These are phyloP conservation scores for Panellus pusillus DNA, from an alignment of 768 basidiomycete genomes.

Conservation along the genomic window DNA sequence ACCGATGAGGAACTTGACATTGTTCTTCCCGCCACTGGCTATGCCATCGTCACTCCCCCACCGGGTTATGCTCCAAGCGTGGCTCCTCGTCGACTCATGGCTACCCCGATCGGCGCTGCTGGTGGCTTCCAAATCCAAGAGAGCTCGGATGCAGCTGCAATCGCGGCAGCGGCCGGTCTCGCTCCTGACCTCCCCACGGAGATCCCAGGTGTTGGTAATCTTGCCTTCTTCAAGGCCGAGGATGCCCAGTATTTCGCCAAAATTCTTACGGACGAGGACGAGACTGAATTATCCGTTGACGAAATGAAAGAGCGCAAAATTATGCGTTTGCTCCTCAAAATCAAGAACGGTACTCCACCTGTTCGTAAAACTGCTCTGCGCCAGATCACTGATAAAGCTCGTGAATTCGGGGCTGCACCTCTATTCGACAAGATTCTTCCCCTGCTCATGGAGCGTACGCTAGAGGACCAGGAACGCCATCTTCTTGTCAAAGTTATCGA, in stretches of 20 bases:
- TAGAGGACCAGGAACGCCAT: conserved; percentile 98
- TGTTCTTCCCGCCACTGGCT: conserved; percentile 83
- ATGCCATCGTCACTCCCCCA: conserved; percentile 90
- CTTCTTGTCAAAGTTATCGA: conserved; percentile 98
- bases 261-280: conserved; percentile 93
- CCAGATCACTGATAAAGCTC: conserved; percentile 98
- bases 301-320: conserved; percentile 99
- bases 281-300: conserved; percentile 87
- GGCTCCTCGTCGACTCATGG: conserved; percentile 63
- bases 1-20: conserved; percentile 95
- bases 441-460: conserved; percentile 94
- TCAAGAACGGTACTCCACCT: conserved; percentile 99
- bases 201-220: conserved; percentile 94
- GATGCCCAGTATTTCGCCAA: conserved; percentile 98
- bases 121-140: conserved; percentile 98
- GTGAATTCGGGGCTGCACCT: conserved; percentile 97
- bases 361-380: conserved; percentile 96
- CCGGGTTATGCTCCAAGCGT: conserved; percentile 85
- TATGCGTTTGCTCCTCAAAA: conserved; percentile 95
- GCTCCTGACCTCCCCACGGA: conserved; percentile 94
- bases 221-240: conserved; percentile 98
- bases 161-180: conserved; percentile 87
- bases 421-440: conserved; percentile 99
- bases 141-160: conserved; percentile 85
- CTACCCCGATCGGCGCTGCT: conserved; percentile 52